Percentiles rank a stretch among this genome's conserved stretches.
These are phyloP conservation scores for Calonectria hawksworthii DNA, from an alignment of 2,329 filamentous ascomycete genomes.

Conservation along the genomic window DNA sequence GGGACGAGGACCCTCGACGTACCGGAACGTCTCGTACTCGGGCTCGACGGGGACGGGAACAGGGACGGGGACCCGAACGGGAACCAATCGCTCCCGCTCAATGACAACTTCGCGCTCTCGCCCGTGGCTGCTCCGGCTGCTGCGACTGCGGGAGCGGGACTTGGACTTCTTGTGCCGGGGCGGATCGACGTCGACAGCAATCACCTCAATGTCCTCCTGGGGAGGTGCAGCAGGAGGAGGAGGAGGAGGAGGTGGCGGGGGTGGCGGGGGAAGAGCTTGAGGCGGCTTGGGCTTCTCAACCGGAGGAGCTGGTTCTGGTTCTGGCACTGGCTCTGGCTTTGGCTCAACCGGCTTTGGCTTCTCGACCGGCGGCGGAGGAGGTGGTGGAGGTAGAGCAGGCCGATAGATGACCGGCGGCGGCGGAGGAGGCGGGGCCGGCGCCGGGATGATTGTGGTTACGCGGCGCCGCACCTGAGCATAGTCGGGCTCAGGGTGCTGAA, in stretches of 20 bases:
- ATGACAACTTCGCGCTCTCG: slow-evolving; percentile 64
- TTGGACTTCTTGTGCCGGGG: slow-evolving; percentile 43
- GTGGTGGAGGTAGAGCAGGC: slow-evolving; percentile 43
- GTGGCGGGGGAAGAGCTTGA: slow-evolving; percentile 36
- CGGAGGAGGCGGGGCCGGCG: slow-evolving; percentile 48
- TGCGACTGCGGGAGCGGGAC: slow-evolving; percentile 49
- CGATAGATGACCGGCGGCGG: slow-evolving; percentile 35
- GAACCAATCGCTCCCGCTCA: slow-evolving; percentile 65
- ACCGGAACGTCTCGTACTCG: slow-evolving; percentile 65
- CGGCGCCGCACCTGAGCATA: slow-evolving; percentile 52
- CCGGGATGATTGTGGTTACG: slow-evolving; percentile 56
- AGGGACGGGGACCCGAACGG: slow-evolving; percentile 57
- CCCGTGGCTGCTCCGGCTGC: slow-evolving; percentile 45
- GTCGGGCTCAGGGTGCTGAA: slow-evolving; percentile 57
- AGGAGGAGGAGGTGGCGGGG: slow-evolving; percentile 39
- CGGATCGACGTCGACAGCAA: slow-evolving; percentile 55
- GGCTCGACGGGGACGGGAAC: slow-evolving; percentile 58
- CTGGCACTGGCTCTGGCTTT: slow-evolving; percentile 21
- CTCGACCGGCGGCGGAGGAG: slow-evolving; percentile 33
- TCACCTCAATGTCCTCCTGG: slow-evolving; percentile 54
- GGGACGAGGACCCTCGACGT: slow-evolving; percentile 65
- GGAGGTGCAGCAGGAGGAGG: slow-evolving; percentile 44
- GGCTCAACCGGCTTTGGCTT: slow-evolving; percentile 28
- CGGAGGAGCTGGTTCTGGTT: slow-evolving; percentile 39
- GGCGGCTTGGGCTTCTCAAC: slow-evolving; percentile 40